Percentiles rank a stretch among this genome's conserved stretches.
These are phyloP conservation scores for Suhomyces bokatorum DNA, from an alignment of 1,139 yeast genomes.

Conservation along the genomic window DNA sequence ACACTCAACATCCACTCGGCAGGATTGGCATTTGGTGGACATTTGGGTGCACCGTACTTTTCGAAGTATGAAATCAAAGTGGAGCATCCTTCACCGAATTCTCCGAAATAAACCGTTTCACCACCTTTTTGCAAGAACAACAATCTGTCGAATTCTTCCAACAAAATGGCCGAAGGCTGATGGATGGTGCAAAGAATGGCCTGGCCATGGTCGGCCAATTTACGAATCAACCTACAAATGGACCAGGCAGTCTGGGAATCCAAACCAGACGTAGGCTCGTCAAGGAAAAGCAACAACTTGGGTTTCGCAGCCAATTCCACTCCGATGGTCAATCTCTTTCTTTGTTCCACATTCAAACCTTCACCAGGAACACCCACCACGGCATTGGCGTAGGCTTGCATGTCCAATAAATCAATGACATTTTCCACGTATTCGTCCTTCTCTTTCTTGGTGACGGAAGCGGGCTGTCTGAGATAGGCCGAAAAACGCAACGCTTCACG, in stretches of 20 bases:
- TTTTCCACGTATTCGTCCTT: conserved; percentile 39
- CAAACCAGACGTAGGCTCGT: conserved; percentile 53
- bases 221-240: conserved; percentile 41
- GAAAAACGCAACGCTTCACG: conserved; percentile 40
- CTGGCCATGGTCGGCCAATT: conserved; percentile 46
- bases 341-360: conserved; percentile 41
- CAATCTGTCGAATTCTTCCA: conserved; percentile 70
- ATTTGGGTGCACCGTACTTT: conserved; percentile 48
- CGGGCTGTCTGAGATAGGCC: conserved; percentile 40
- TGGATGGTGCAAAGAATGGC: conserved; percentile 46
- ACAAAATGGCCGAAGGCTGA: conserved; percentile 42
- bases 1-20: conserved; percentile 61
- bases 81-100: conserved; percentile 59
- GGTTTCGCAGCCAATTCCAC: conserved; percentile 45
- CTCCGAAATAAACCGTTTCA: conserved; percentile 77
- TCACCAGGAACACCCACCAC: conserved; percentile 43
- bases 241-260: conserved; percentile 50
- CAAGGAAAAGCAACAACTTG: conserved; percentile 35
- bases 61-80: conserved; percentile 57
- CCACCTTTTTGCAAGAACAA: conserved; percentile 52
- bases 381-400: conserved; percentile 38
- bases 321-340: conserved; percentile 39
- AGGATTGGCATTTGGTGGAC: conserved; percentile 50
- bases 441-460: conserved; percentile 27
- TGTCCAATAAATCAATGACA: conserved; percentile 38